Percentiles rank a stretch among this genome's conserved stretches.
Conservation (phyloP, 345 rosid species). For the Syzygium oleosum region DNA sequence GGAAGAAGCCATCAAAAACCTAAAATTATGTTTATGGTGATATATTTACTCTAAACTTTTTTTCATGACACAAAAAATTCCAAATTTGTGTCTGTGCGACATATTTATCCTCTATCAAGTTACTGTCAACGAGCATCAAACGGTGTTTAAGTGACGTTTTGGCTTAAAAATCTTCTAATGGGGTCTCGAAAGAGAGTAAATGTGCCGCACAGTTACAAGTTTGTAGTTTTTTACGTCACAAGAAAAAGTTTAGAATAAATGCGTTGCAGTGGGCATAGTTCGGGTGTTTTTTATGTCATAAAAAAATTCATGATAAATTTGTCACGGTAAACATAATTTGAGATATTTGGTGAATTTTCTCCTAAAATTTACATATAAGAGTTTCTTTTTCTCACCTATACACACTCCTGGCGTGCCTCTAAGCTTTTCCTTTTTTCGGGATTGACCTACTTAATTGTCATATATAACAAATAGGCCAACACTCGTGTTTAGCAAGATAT, state of each 20-base stretch:
- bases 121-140: background rate
- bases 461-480: background rate
- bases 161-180: background rate
- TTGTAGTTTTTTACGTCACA: background rate
- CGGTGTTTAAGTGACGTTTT: background rate
- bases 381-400: background rate
- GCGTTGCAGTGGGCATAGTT: background rate
- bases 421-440: background rate
- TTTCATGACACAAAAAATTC: background rate
- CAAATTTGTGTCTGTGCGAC: background rate
- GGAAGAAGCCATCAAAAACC: background rate
- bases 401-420: background rate
- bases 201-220: background rate
- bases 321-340: rapidly evolving
- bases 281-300: background rate
- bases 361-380: background rate
- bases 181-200: background rate
- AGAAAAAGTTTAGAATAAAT: background rate
- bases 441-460: background rate
- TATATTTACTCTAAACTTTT: background rate
- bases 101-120: background rate
- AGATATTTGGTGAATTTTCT: background rate
- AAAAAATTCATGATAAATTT: background rate
- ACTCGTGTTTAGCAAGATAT: background rate
- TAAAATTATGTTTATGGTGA: background rate